These are phyloP conservation scores for Pseudophaeomoniella oleicola DNA, from an alignment of 2,329 filamentous ascomycete genomes.

Conservation along the genomic window DNA sequence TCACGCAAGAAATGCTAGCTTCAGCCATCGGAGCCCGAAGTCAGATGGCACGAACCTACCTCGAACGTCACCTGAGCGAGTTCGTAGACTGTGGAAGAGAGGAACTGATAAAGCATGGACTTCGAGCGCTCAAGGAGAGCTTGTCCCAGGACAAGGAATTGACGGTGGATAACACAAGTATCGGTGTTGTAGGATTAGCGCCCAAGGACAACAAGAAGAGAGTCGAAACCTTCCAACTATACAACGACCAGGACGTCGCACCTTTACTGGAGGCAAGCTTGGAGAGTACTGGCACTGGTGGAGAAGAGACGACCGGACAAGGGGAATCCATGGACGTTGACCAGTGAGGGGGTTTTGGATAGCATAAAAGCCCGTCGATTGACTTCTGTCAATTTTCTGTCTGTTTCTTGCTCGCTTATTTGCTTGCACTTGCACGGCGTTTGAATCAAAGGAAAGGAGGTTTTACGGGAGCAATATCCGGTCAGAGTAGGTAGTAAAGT, in stretches of 20 bases:
- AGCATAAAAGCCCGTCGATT: no score
- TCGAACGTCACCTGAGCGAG: slow-evolving; percentile 78
- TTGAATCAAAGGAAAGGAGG: no score
- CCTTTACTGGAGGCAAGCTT: slow-evolving; percentile 61
- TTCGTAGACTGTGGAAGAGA: slow-evolving; percentile 67
- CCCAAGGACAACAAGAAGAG: slow-evolving; percentile 37
- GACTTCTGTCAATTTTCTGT: no score
- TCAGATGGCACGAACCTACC: slow-evolving; percentile 95
- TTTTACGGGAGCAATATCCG: no score
- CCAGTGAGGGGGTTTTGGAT: slow-evolving; percentile 22
- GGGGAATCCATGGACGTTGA: slow-evolving; percentile 44
- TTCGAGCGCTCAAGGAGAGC: slow-evolving; percentile 87
- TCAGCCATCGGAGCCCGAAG: slow-evolving; percentile 91
- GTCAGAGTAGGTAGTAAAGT: no score
- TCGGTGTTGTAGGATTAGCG: slow-evolving; percentile 58
- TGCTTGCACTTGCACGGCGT: no score
- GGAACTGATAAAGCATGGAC: slow-evolving; percentile 78
- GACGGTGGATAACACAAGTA: slow-evolving; percentile 90
- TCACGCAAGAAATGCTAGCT: slow-evolving; percentile 94
- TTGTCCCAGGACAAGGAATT: slow-evolving; percentile 94
- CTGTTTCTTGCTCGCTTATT: no score
- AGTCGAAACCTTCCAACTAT: slow-evolving; percentile 74
- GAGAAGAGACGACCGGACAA: slow-evolving; percentile 18
- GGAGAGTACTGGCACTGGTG: slow-evolving; percentile 32
- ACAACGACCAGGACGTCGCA: slow-evolving; percentile 75